These are phyloP conservation scores for Penicillium arizonense DNA, from an alignment of 495 filamentous ascomycete species.

Conservation along the genomic window DNA sequence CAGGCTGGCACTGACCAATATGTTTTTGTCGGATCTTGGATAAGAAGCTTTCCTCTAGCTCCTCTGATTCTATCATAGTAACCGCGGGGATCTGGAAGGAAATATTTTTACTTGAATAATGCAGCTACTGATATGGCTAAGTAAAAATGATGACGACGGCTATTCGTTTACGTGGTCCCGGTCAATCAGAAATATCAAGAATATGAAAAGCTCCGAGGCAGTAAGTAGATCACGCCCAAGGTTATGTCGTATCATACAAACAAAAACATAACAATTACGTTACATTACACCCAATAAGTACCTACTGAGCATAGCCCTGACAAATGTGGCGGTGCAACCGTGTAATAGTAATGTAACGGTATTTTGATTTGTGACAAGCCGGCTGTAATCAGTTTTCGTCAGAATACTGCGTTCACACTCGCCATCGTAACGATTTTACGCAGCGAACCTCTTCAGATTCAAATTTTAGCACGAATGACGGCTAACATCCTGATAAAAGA, in stretches of 20 bases:
- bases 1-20: no score
- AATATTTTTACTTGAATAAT: background rate
- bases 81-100: background rate
- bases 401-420: background rate
- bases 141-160: background rate
- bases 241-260: slow-evolving; percentile 2
- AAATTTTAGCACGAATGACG: background rate
- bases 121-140: background rate
- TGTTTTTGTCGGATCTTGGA: no score
- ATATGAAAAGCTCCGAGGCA: background rate
- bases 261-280: background rate
- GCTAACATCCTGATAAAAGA: background rate
- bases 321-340: background rate
- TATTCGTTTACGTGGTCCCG: background rate
- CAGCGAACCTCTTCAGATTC: background rate
- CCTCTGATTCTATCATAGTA: no score
- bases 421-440: background rate
- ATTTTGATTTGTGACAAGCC: background rate
- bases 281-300: background rate
- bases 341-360: background rate
- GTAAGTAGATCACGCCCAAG: background rate
- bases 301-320: background rate
- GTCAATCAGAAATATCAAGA: background rate
- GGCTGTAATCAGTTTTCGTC: background rate
- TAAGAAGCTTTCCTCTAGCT: no score